Conservation (phyloP, 2,329 filamentous ascomycete species). For the Pyrenophora seminiperda region DNA sequence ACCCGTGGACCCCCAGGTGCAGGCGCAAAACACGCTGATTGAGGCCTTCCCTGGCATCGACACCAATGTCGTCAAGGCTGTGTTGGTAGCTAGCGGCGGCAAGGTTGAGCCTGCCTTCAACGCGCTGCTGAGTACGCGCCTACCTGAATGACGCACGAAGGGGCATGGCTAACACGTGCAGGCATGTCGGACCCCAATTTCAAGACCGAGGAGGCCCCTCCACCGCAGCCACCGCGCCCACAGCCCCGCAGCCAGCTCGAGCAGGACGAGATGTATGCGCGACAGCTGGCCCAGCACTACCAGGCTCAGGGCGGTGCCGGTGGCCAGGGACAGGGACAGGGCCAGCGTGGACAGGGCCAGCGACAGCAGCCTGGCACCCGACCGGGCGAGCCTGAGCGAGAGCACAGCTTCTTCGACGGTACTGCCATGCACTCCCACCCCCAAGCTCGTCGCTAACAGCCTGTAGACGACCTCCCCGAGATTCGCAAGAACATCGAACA, state of each 20-base stretch:
- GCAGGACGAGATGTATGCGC: conserved; percentile 87
- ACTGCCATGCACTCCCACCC: conserved; percentile 10
- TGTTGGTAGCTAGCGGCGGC: conserved; percentile 83
- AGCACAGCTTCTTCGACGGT: conserved; percentile 90
- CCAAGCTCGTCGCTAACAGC: not conserved
- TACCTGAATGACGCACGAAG: not conserved
- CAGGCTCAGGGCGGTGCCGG: conserved; percentile 51
- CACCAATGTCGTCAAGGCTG: conserved; percentile 77
- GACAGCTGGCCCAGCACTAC: conserved; percentile 91
- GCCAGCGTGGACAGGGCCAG: conserved; percentile 43
- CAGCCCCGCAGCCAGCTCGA: conserved; percentile 79
- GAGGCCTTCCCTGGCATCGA: conserved; percentile 94
- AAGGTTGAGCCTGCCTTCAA: conserved; percentile 94
- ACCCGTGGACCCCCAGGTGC: conserved; percentile 78
- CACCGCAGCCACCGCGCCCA: conserved; percentile 80
- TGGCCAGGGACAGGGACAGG: conserved; percentile 44
- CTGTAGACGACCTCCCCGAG: conserved; percentile 83
- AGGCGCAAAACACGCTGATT: conserved; percentile 85
- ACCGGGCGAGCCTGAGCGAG: conserved; percentile 64
- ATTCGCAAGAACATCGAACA: conserved; percentile 93
- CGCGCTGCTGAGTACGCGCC: conserved; percentile 75
- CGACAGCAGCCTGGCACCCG: conserved; percentile 61
- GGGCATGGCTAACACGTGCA: conserved; percentile 28
- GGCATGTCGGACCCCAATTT: conserved; percentile 62
- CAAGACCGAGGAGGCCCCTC: conserved; percentile 61